phyloP scores from a whole-genome alignment of 805 yeast species.

The Ogataea glucozyma region DNA sequence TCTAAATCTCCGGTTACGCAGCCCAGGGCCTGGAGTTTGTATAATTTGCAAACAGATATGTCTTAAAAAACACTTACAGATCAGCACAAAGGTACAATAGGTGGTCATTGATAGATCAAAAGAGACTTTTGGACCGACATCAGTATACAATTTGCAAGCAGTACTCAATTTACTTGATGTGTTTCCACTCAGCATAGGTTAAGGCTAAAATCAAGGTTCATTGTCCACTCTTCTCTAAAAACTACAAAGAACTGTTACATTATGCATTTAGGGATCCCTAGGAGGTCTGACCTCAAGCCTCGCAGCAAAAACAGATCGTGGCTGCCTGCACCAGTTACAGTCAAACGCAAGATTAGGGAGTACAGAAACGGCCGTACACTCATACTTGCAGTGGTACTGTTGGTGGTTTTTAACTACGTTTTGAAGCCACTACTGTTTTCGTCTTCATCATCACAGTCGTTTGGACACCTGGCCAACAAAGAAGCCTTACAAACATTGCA shows the following conservation, averaged over 20 bases:
- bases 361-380: conserved; percentile 15
- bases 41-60: neutral
- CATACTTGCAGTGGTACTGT: conserved; percentile 7
- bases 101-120: no score
- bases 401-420: conserved; percentile 12
- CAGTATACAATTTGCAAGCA: no score
- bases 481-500: conserved; percentile 25
- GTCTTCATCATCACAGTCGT: conserved; percentile 13
- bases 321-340: conserved; percentile 24
- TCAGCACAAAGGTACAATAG: no score
- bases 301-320: conserved; percentile 20
- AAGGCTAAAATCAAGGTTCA: no score
- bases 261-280: conserved; percentile 32
- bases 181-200: no score
- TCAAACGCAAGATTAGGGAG: conserved; percentile 15
- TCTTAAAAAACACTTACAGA: conserved; percentile 1
- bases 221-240: no score
- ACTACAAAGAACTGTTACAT: neutral
- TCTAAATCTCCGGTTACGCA: conserved; percentile 6
- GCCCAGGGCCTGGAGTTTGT: conserved; percentile 1
- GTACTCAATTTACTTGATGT: no score
- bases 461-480: conserved; percentile 29
- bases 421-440: conserved; percentile 37
- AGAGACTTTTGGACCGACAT: no score
- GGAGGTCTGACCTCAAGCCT: conserved; percentile 28